Evolutionary conservation across 1,284 basidiomycete species (phyloP), one percentile per base, ranked within the genome.

Genomic region (Rhizoctonia solani): DNA sequence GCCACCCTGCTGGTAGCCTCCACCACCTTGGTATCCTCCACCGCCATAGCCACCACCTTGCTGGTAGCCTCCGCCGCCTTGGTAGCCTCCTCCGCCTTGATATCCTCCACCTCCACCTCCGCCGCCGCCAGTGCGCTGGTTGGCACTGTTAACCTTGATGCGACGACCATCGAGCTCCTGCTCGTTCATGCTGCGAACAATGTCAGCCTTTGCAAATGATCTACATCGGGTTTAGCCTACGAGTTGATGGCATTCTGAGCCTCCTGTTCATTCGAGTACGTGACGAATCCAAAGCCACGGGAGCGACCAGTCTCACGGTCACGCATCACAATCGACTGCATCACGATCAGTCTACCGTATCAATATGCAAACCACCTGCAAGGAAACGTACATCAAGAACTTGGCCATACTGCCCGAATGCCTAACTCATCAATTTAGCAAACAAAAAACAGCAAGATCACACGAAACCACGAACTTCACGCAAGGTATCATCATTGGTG

Each of bases 221-320:
- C 11, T 46, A 19, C 9, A 19, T 11, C 6, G 8, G 19, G 19
- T 9, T 9, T 6, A 14, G 11, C 56, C 19, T 3, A 59, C 56
- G 87, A 88, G 34, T 89, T 85, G 72, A 98, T 88, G 56, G 92
- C 93, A 54, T 90, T 90, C 65, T 95, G 91, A 4, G 95, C 96
- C 74, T 97, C 95, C 72, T 93, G 92, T 46, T 74, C 77, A 39
- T 84, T 84, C 76, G 93, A 92, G 88, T 96, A 95, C 67, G 94
- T 98, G 74, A 99, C 96, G 78, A 99, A 99, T 49, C 93, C 96
- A 74, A 99, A 98, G 41, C 95, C 96, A 75, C 96, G 92, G 66
- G 94, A 95, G 75, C 98, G 95, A 74, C 93, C 89, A 69, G 90
- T 89, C 80, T 98, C 96, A 29, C 96, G 95, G 80, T 99, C 96